Evolutionary conservation across 805 yeast species (phyloP), one percentile per base, ranked within the genome.

Genomic region (Candida chauliodis): DNA sequence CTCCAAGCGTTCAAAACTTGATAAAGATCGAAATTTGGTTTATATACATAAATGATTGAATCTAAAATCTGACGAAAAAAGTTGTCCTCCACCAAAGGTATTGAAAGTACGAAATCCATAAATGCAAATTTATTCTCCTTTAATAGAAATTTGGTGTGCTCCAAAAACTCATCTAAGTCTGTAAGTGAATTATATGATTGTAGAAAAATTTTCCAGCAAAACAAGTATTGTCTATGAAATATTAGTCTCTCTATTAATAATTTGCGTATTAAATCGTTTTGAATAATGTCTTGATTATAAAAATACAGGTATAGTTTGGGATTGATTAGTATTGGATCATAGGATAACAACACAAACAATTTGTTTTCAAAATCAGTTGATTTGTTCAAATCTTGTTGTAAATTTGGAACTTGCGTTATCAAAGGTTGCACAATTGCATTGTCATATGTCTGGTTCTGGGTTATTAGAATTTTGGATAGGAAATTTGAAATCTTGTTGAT

Each of bases 131-230:
- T 37, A n/a, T 44, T 10, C 34, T 56, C 50, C 25, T 53, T 46
- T 14, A 62, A 41, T 11, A 47, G 44, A 3, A 40, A 30, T n/a
- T 50, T 42, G 8, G 62, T 47, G 17, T 53, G 40, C 11, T 61
- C 69, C 21, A 64, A 46, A 26, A 58, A 47, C 11, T 65, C 71
- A 40, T 67, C 72, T 16, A 66, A 46, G 36, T 66, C 73, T 14
- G 51, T 52, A 13, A 68, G 49, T 13, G 63, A 51, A 15, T 57
- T 48, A 8, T 54, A 47, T 10, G 55, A 55, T 20, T 49, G 51
- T 2, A 61, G 28, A 24, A 55, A 47, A 9, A 58, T 38, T 8
- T 43, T 41, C 72, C 72, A 68, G 34, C 61, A 52, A 10, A 44
- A 47, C 6, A 41, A 45, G 52, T 54, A 67, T 27, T 48, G 48